Base-by-base conservation (phyloP, 345 rosid genomes). In the Pistacia integerrima region DNA sequence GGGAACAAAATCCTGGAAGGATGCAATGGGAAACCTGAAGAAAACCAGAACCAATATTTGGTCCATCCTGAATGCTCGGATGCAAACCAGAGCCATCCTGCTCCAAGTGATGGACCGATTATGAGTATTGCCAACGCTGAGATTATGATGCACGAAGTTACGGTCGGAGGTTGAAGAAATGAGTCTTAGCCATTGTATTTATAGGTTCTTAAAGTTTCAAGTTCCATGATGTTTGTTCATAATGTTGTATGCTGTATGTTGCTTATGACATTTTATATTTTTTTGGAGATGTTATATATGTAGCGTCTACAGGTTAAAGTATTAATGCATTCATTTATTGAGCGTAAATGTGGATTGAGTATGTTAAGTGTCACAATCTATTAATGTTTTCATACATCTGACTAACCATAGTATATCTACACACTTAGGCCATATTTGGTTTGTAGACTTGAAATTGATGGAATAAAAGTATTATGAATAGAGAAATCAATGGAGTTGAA, bases 91-190 rank as follows among this genome's bases (percentile, higher is more conserved):
- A 65, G 10, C 4, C 76, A 80, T 52, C 72, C 86, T 64, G 77
- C 80, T 70, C 75, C 74, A 44, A 81, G 73, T 11, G 89, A 82
- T 61, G 83, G 73, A 57, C 70, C 51, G 2, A 57, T 77, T 28
- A 54, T 80, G 71, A 67, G 71, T 66, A 58, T 82, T 58, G 46
- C 85, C 51, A 90, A 82, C 67, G 70, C 84, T 5, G 95, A 92
- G 80, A 84, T 87, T 35, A 86, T 87, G 83, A 78, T 87, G 17
- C 85, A 61, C 59, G 87, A 84, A 75, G 93, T 94, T 41, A 69
- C 82, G 0, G 98, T 91, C 46, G 95, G 92, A 81, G 91, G 90
- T 52, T 92, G 82, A 86, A 74, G 72, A 58, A 51, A 22, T 75
- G 72, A 49, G 76, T 78, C 60, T 67, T 52, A 18, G 14, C 48